Evolutionary conservation across 2,329 filamentous ascomycete species (phyloP).

Genomic region (Polychaeton citri): DNA sequence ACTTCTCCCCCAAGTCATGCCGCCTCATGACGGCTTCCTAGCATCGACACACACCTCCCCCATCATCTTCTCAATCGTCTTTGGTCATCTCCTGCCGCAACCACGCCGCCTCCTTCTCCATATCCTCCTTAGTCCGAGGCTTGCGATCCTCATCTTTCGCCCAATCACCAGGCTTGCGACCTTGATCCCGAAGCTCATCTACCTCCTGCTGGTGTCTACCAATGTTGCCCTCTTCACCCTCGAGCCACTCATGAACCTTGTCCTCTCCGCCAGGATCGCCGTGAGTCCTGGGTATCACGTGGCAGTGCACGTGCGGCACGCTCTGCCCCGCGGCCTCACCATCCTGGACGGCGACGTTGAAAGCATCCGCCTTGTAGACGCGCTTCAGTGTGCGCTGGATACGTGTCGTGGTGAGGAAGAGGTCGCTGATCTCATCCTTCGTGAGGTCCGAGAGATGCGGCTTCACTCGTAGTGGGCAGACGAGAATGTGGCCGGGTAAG

Average conservation of each 20-base stretch:
- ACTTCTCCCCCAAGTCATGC: background rate
- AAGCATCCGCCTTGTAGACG: slow-evolving; percentile 52
- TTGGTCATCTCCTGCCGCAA: slow-evolving; percentile 45
- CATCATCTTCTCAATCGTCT: slow-evolving; percentile 17
- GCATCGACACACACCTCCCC: too few species aligned
- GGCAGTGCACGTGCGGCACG: slow-evolving; percentile 83
- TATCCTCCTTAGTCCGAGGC: slow-evolving; percentile 58
- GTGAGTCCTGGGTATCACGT: slow-evolving; percentile 64
- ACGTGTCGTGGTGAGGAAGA: slow-evolving; percentile 65
- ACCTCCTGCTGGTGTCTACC: slow-evolving; percentile 44
- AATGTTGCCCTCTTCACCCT: slow-evolving; percentile 73
- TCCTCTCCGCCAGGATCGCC: slow-evolving; percentile 52
- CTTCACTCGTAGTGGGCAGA: slow-evolving; percentile 57
- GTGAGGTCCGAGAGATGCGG: slow-evolving; percentile 64
- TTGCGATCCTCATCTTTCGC: slow-evolving; percentile 54
- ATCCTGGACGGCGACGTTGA: slow-evolving; percentile 95
- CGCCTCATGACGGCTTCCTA: slow-evolving; percentile 4
- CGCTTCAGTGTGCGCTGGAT: slow-evolving; percentile 62
- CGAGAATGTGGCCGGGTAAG: slow-evolving; percentile 80
- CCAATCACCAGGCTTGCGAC: slow-evolving; percentile 38
- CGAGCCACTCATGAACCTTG: slow-evolving; percentile 69
- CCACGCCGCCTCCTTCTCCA: slow-evolving; percentile 63
- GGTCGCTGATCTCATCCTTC: slow-evolving; percentile 59
- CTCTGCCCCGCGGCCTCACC: slow-evolving; percentile 83
- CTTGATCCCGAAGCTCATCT: background rate